Base-by-base conservation (phyloP, 164 flowering plant species). In the Sextonia rubra region DNA sequence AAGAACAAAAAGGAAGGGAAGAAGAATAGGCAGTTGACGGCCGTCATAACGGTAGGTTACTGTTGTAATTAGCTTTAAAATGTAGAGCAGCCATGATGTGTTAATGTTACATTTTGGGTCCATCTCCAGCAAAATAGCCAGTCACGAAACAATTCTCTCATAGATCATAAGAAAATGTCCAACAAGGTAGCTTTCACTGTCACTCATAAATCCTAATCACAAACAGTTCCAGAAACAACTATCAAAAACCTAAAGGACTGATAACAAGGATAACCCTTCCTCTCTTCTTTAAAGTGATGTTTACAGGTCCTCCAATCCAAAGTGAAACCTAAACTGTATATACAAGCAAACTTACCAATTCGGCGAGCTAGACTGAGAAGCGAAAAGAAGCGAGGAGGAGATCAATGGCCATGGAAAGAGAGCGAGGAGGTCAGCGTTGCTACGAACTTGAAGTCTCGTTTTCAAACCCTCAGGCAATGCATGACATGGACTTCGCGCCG, bases 401-500 rank as follows among this genome's bases (percentile, higher is more conserved):
- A 12, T 64, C 11, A 32, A 29, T 12, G 32, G 37, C 67, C 32
- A 76, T 78, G 82, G 83, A 80, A 79, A 79, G 75, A 72, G 67
- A 26, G 22, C 17, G 67, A 18, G 67, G 44, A 70, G 80, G 71
- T 32, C 29, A 74, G 18, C 77, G 73, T 71, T 66, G 63, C 71
- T 81, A 78, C 63, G 83, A 79, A 64, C 79, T 73, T 7, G 82
- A 74, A n/a, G 78, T 69, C 23, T 82, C 83, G 2, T 83, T 78
- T 66, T 68, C 86, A 0, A 60, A 12, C 12, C 64, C 24, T 61
- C 84, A 76, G 22, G 30, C 78, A 0, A 78, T 83, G 70, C 83
- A 78, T 17, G 85, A 86, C 27, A 82, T 89, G 88, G 88, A 87
- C 4, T 89, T 87, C 78, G 81, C 78, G 1, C 90, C 84, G 30